Percentiles rank a stretch among this genome's conserved stretches.
Conservation (phyloP, 1,284 basidiomycete species). For the Ceratobasidium sp. region DNA sequence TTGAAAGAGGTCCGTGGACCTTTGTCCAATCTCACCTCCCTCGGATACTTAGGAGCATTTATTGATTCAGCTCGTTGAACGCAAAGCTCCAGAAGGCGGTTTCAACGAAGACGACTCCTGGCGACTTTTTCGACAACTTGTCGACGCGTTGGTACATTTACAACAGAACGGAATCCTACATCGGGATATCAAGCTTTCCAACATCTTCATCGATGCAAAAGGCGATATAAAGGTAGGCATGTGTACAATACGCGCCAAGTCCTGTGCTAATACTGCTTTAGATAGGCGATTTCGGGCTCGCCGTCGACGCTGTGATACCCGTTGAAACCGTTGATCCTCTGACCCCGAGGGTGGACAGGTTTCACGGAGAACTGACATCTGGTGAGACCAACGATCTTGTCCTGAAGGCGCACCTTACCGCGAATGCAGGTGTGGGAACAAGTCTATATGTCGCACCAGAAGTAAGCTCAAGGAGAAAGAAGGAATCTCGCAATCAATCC, state of each 20-base stretch:
- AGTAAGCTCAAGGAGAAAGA: constrained; percentile 58
- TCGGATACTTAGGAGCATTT: background rate
- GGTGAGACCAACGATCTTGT: constrained; percentile 55
- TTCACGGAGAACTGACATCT: constrained; percentile 69
- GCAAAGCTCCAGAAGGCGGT: constrained; percentile 68
- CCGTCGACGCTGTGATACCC: constrained; percentile 79
- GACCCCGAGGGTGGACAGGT: constrained; percentile 50
- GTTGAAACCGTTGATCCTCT: constrained; percentile 72
- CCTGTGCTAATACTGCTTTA: constrained; percentile 45
- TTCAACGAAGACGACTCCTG: constrained; percentile 85
- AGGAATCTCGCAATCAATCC: constrained; percentile 65
- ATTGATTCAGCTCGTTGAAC: constrained; percentile 22
- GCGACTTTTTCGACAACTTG: constrained; percentile 87
- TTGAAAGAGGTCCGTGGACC: constrained; percentile 67
- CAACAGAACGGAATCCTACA: constrained; percentile 88
- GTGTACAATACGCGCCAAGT: background rate
- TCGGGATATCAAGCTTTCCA: constrained; percentile 90
- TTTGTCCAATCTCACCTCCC: background rate
- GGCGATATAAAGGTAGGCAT: constrained; percentile 80
- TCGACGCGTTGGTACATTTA: constrained; percentile 94
- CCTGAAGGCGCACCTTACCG: constrained; percentile 38
- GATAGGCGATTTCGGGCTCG: constrained; percentile 93
- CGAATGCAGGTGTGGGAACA: constrained; percentile 79
- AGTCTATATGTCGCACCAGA: constrained; percentile 93
- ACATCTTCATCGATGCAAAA: constrained; percentile 89